Evolutionary conservation across 129 eudicot species (phyloP).

Genomic region (Deinandra increscens): DNA sequence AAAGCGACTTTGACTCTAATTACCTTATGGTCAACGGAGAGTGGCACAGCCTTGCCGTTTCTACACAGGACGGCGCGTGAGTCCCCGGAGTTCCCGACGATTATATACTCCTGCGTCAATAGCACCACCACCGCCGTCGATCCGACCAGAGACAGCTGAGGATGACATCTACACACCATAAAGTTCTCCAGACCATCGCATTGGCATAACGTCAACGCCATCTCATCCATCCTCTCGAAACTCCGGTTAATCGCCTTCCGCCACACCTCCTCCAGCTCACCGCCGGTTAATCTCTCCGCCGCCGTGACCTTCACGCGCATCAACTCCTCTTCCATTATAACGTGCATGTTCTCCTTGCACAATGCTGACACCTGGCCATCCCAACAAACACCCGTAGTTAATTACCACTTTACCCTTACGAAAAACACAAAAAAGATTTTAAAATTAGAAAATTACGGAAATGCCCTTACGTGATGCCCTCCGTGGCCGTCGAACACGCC

Average conservation of each 20-base stretch:
- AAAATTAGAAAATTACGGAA: too few species aligned
- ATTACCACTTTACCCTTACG: too few species aligned
- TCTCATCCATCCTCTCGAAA: slow-evolving; percentile 48
- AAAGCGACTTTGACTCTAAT: neutral
- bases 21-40: slow-evolving; percentile 66
- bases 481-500: slow-evolving; percentile 61
- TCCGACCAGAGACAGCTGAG: slow-evolving; percentile 27
- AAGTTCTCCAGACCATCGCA: slow-evolving; percentile 22
- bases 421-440: too few species aligned
- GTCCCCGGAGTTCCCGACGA: slow-evolving; percentile 62
- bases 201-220: slow-evolving; percentile 37
- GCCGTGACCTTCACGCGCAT: slow-evolving; percentile 35
- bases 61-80: slow-evolving; percentile 60
- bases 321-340: slow-evolving; percentile 48
- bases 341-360: slow-evolving; percentile 53
- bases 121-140: slow-evolving; percentile 55
- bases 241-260: slow-evolving; percentile 27
- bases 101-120: slow-evolving; percentile 30
- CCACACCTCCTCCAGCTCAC: slow-evolving; percentile 33
- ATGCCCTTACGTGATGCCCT: slow-evolving; percentile 42
- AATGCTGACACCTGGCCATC: slow-evolving; percentile 60
- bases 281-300: neutral
- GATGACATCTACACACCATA: slow-evolving; percentile 31
- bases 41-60: slow-evolving; percentile 36
- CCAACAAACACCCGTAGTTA: too few species aligned